Conservation (phyloP, 768 basidiomycete species). For the Serpula lacrymans region DNA sequence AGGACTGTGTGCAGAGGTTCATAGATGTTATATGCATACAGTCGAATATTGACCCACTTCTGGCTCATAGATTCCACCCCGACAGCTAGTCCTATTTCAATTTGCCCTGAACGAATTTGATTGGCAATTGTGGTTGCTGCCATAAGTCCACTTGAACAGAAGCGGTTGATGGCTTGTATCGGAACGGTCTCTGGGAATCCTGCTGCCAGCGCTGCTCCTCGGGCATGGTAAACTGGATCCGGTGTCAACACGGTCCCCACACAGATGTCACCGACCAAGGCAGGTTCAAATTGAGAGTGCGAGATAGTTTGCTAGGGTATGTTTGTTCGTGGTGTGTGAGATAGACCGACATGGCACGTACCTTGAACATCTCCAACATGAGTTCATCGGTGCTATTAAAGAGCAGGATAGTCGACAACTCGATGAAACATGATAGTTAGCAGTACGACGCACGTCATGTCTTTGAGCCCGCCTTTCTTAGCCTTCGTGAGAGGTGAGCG, state of each 20-base stretch:
- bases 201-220: constrained; percentile 73
- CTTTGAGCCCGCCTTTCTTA: constrained; percentile 72
- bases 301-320: constrained; percentile 51
- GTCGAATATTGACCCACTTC: constrained; percentile 44
- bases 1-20: constrained; percentile 40
- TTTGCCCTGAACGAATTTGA: constrained; percentile 73
- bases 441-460: constrained; percentile 48
- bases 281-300: constrained; percentile 58
- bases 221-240: constrained; percentile 64
- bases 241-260: constrained; percentile 74
- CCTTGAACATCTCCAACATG: constrained; percentile 80
- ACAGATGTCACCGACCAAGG: constrained; percentile 70
- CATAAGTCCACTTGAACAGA: constrained; percentile 87
- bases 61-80: constrained; percentile 88
- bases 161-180: constrained; percentile 71
- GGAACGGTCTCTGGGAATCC: constrained; percentile 79
- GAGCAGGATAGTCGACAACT: too few species aligned
- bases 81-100: constrained; percentile 74
- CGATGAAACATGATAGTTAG: background rate
- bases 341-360: constrained; percentile 16
- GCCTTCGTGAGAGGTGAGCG: constrained; percentile 75
- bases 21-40: constrained; percentile 15
- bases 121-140: constrained; percentile 75
- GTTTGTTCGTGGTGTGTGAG: constrained; percentile 1
- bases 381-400: constrained; percentile 67